Evolutionary conservation across 2,329 filamentous ascomycete genomes (phyloP).

Genomic region (Hyphodiscus sp.): DNA sequence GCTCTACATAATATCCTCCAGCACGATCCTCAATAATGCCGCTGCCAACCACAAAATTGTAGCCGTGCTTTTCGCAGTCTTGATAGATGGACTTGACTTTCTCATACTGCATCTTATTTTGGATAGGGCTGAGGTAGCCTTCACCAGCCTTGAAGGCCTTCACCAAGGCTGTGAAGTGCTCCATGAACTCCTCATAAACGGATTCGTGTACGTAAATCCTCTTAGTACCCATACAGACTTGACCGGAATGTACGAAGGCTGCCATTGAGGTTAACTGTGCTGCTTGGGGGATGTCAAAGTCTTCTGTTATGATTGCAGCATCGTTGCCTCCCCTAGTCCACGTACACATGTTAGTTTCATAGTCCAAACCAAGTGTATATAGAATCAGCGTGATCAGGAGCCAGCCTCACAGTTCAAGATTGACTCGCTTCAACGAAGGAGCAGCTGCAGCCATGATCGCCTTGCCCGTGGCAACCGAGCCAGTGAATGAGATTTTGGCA

Average conservation of each 20-base stretch:
- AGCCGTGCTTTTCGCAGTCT: slow-evolving; percentile 46
- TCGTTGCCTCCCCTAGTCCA: slow-evolving; percentile 43
- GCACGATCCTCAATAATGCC: neutral
- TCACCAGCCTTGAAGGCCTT: slow-evolving; percentile 34
- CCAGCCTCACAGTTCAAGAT: slow-evolving; percentile 26
- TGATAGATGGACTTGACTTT: slow-evolving; percentile 48
- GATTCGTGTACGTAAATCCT: slow-evolving; percentile 53
- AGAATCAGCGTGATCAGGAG: no score
- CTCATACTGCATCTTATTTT: slow-evolving; percentile 54
- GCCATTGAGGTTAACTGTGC: slow-evolving; percentile 38
- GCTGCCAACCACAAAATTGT: slow-evolving; percentile 41
- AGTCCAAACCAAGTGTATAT: no score
- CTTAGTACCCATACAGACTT: slow-evolving; percentile 48
- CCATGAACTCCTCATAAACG: slow-evolving; percentile 41
- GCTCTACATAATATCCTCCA: slow-evolving; percentile 48
- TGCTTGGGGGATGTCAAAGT: slow-evolving; percentile 41
- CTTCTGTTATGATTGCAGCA: slow-evolving; percentile 44
- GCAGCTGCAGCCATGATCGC: slow-evolving; percentile 43
- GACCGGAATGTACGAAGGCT: slow-evolving; percentile 44
- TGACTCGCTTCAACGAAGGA: slow-evolving; percentile 40
- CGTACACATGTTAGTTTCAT: no score
- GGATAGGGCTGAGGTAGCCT: slow-evolving; percentile 46
- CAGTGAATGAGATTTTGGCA: slow-evolving; percentile 53
- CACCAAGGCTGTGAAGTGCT: slow-evolving; percentile 41
- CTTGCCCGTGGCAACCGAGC: slow-evolving; percentile 45